Evolutionary conservation across 441 rosid genomes (phyloP).

Genomic region (Eutrema salsugineum): DNA sequence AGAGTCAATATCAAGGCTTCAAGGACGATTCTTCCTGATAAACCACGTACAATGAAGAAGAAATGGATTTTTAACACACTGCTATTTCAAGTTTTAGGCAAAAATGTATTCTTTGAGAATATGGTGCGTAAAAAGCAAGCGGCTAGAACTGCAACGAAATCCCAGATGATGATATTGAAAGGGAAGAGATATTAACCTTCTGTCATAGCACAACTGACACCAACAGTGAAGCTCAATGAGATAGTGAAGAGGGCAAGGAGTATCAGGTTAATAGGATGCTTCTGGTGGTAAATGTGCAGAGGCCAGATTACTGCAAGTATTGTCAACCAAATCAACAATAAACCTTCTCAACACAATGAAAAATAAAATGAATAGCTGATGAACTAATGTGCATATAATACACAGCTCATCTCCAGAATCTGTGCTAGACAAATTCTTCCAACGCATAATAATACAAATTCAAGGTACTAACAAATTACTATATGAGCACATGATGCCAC

Average conservation of each 20-base stretch:
- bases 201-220: conserved; percentile 84
- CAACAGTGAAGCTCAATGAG: conserved; percentile 80
- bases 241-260: conserved; percentile 84
- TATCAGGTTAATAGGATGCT: conserved; percentile 86
- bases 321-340: not conserved
- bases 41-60: not conserved
- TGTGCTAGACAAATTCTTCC: not conserved
- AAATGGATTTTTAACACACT: not conserved
- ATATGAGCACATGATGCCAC: not conserved
- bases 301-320: conserved; percentile 84
- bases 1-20: conserved; percentile 85
- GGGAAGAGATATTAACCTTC: conserved; percentile 53
- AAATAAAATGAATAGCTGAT: not conserved
- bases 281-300: conserved; percentile 83
- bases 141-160: not conserved
- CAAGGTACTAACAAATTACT: not conserved
- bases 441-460: not conserved
- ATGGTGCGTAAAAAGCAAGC: not conserved
- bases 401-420: not conserved
- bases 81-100: not conserved
- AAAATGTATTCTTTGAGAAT: not conserved
- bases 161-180: not conserved
- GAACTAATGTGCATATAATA: not conserved
- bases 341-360: not conserved
- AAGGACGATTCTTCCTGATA: conserved; percentile 87